These are phyloP conservation scores for Penicillium sp. DNA, from an alignment of 2,329 filamentous ascomycete species.

Conservation along the genomic window DNA sequence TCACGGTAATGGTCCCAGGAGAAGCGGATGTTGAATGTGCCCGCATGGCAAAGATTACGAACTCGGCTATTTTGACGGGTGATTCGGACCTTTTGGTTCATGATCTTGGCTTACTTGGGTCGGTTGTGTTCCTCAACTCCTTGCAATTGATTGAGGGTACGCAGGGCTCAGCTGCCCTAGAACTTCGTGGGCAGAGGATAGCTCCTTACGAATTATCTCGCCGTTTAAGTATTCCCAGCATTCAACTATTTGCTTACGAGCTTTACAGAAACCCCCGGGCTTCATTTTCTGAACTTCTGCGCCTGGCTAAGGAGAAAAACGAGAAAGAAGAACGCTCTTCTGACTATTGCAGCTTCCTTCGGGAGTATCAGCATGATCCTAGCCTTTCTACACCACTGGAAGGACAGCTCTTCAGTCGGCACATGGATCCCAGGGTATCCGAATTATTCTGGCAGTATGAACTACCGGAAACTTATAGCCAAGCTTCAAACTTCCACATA, in stretches of 20 bases:
- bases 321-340: constrained; percentile 15
- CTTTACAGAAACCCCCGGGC: constrained; percentile 36
- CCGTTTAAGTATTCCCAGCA: constrained; percentile 37
- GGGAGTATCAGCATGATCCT: constrained; percentile 37
- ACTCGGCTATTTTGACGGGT: constrained; percentile 71
- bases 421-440: constrained; percentile 55
- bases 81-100: constrained; percentile 86
- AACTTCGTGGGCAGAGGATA: constrained; percentile 43
- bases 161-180: constrained; percentile 13
- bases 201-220: constrained; percentile 38
- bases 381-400: background rate
- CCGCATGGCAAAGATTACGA: constrained; percentile 59
- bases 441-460: constrained; percentile 55
- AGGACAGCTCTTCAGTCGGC: background rate
- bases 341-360: constrained; percentile 37
- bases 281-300: constrained; percentile 36
- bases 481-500: constrained; percentile 46
- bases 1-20: constrained; percentile 69
- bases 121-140: constrained; percentile 71
- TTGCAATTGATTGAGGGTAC: constrained; percentile 48
- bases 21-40: constrained; percentile 88
- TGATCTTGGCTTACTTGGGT: constrained; percentile 64
- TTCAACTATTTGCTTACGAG: constrained; percentile 47
- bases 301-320: constrained; percentile 32
- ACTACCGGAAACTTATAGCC: constrained; percentile 21